phyloP scores from a whole-genome alignment of 331 rosid species.

The Stylosanthes scabra region DNA sequence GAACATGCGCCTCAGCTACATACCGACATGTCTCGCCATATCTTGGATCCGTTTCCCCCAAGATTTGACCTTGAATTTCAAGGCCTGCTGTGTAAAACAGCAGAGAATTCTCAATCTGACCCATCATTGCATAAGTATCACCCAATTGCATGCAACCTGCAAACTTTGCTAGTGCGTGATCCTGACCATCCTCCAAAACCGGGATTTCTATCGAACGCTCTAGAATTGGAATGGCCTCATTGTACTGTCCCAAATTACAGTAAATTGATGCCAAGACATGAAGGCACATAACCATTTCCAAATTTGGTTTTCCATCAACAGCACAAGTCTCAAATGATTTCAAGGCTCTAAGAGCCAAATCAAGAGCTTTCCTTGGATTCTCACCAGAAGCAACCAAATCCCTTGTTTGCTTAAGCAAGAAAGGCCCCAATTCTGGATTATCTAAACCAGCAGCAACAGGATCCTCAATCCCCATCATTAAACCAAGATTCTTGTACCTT shows the following conservation, averaged over 20 bases:
- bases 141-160: slow-evolving; percentile 97
- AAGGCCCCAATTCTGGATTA: slow-evolving; percentile 73
- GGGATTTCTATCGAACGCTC: slow-evolving; percentile 90
- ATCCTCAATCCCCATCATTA: slow-evolving; percentile 54
- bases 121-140: slow-evolving; percentile 89
- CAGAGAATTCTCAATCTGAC: slow-evolving; percentile 89
- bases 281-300: slow-evolving; percentile 86
- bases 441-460: slow-evolving; percentile 50
- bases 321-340: slow-evolving; percentile 73
- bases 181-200: slow-evolving; percentile 73
- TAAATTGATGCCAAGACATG: slow-evolving; percentile 84
- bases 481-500: slow-evolving; percentile 61
- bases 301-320: slow-evolving; percentile 58
- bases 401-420: slow-evolving; percentile 72
- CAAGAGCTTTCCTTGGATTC: slow-evolving; percentile 66
- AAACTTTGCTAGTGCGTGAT: slow-evolving; percentile 83
- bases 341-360: slow-evolving; percentile 67
- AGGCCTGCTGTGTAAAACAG: slow-evolving; percentile 80
- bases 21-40: slow-evolving; percentile 81
- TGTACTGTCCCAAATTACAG: slow-evolving; percentile 68
- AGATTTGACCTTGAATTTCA: slow-evolving; percentile 81
- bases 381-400: slow-evolving; percentile 79
- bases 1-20: slow-evolving; percentile 92
- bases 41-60: slow-evolving; percentile 81
- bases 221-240: slow-evolving; percentile 77